Base-by-base conservation (phyloP, 805 yeast species). In the Spathaspora hagerdaliae region DNA sequence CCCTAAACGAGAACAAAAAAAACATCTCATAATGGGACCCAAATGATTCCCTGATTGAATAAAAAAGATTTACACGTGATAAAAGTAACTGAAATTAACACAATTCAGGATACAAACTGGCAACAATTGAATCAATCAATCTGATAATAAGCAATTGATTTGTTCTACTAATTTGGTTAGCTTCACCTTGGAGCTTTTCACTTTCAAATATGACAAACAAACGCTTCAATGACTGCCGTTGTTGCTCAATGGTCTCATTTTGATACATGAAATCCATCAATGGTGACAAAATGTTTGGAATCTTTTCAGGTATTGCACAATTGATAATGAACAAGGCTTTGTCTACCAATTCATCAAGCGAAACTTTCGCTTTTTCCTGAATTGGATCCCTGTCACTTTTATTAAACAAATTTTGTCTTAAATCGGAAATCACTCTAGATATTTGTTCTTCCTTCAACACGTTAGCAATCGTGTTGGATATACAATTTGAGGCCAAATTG, bases 81-180 rank as follows among this genome's bases (percentile, higher is more conserved):
- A 19, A 19, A 19, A 19, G 24, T 3, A 19, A 19, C 24, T 5
- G 24, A 19, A 19, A 19, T 19, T 19, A 19, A 32, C 10, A 35
- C 13, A 38, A 38, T 14, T 61, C 64, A 1, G 67, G 67, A 43
- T 60, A 64, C 32, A 61, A 29, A 29, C 46, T 41, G 29, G 46
- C 51, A 26, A 59, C 40, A 12, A 63, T 24, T 32, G 54, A 48
- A 48, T 64, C 69, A 8, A 64, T 31, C 9, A 58, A 27, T 19
- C 54, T 47, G 15, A 61, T 41, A 2, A 57, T 47, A 2, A 63
- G 48, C 15, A 63, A 48, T 45, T 44, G 42, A 52, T 64, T 64
- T 40, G 58, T 38, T 6, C 47, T 50, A 35, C 55, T 52, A 3
- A 42, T 12, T 27, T 6, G 15, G 32, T 2, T 32, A 29, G 29